Conservation (phyloP, 2,329 filamentous ascomycete genomes). For the Amylocarpus encephaloides region DNA sequence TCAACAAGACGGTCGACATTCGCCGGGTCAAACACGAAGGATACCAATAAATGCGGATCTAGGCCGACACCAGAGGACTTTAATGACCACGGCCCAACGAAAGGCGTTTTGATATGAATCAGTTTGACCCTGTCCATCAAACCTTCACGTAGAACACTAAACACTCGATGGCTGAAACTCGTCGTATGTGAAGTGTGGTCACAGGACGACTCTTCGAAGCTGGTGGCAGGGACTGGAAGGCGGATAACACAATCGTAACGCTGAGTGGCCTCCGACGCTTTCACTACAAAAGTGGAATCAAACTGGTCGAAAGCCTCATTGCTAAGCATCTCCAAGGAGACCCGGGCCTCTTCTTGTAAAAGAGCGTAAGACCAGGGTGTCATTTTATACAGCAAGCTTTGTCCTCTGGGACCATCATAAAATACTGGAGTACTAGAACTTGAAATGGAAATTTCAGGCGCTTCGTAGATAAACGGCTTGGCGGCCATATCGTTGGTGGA, state of each 20-base stretch:
- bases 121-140: conserved; percentile 68
- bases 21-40: conserved; percentile 64
- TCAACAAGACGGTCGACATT: conserved; percentile 75
- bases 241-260: conserved; percentile 46
- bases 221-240: conserved; percentile 11
- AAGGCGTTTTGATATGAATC: conserved; percentile 50
- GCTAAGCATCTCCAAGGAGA: conserved; percentile 68
- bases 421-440: conserved; percentile 57
- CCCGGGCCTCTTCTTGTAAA: conserved; percentile 67
- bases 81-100: conserved; percentile 40
- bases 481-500: conserved; percentile 65
- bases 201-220: conserved; percentile 11
- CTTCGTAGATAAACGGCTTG: conserved; percentile 51
- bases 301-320: conserved; percentile 74
- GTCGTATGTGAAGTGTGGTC: conserved; percentile 24
- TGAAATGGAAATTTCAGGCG: conserved; percentile 36
- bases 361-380: conserved; percentile 71
- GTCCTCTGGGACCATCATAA: conserved; percentile 65
- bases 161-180: conserved; percentile 48
- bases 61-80: conserved; percentile 33
- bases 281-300: conserved; percentile 72
- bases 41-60: conserved; percentile 47
- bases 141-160: conserved; percentile 61
- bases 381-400: conserved; percentile 92
- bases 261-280: conserved; percentile 47